These are phyloP conservation scores for Carex sylvatica DNA, from an alignment of 202 grass and related monocot species.

Conservation along the genomic window DNA sequence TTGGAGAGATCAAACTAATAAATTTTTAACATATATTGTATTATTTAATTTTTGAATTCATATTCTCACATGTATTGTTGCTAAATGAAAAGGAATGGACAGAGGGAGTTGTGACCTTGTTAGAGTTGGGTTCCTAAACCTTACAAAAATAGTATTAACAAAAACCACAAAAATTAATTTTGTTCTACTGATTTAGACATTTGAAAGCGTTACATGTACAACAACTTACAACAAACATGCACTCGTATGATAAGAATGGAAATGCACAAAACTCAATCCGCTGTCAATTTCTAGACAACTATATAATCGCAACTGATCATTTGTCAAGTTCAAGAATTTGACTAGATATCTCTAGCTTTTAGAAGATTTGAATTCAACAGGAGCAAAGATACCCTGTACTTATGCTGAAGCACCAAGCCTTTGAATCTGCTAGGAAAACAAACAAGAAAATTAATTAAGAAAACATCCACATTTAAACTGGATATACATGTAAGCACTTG, in stretches of 20 bases:
- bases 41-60: background rate
- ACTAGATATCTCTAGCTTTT: background rate
- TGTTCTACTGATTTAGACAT: background rate
- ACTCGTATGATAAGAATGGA: background rate
- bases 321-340: conserved; percentile 1
- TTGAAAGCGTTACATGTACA: conserved; percentile 12
- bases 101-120: too few relatives aligned
- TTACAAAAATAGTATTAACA: too few relatives aligned
- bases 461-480: background rate
- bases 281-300: conserved; percentile 4
- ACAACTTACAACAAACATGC: conserved; percentile 1
- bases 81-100: background rate
- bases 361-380: background rate
- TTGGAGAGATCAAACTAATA: too few relatives aligned
- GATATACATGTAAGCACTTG: background rate
- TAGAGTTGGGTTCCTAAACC: too few relatives aligned
- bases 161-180: background rate
- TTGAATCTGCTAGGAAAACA: conserved; percentile 36
- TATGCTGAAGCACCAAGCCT: conserved; percentile 32
- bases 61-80: background rate
- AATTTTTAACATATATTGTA: background rate
- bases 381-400: background rate
- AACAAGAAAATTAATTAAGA: background rate
- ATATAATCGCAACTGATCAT: background rate
- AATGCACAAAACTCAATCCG: conserved; percentile 16